A percentile compares a stretch with the other conserved stretches of the same genome.
phyloP scores from a whole-genome alignment of 2,329 filamentous ascomycete species.

The Fusarium gaditjirri region DNA sequence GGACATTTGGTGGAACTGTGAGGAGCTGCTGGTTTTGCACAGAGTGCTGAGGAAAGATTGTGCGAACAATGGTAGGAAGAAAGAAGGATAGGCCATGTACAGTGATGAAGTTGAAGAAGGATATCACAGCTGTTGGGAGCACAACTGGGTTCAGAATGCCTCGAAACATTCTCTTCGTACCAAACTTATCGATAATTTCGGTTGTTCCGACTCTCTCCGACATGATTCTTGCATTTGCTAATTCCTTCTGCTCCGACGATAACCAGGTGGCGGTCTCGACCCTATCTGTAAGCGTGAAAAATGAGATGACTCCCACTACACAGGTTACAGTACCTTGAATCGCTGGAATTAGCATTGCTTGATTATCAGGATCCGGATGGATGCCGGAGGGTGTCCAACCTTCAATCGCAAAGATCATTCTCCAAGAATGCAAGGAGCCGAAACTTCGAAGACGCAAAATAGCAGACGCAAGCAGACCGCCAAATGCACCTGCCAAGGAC shows the following conservation, averaged over 20 bases:
- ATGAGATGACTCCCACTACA: not conserved
- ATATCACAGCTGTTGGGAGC: not conserved
- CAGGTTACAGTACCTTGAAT: not conserved
- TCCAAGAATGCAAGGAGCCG: not conserved
- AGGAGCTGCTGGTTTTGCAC: not conserved
- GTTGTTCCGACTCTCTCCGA: not conserved
- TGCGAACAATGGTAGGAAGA: not conserved
- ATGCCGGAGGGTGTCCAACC: not conserved
- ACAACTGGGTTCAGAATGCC: not conserved
- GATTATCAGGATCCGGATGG: not conserved
- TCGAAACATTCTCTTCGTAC: not conserved
- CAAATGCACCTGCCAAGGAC: not conserved
- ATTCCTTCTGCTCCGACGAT: not conserved
- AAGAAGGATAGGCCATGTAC: conserved; percentile 1
- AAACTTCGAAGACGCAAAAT: not conserved
- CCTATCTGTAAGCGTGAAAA: not conserved
- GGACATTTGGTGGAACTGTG: not conserved
- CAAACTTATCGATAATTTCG: not conserved
- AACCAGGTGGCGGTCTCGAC: not conserved
- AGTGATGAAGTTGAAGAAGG: not conserved
- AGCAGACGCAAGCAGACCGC: not conserved
- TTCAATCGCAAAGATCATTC: not conserved
- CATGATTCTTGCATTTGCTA: not conserved
- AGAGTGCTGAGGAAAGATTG: not conserved
- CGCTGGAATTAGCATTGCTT: not conserved